Base-by-base conservation (phyloP, 176 grass and related monocot species). In the Secale cereale region DNA sequence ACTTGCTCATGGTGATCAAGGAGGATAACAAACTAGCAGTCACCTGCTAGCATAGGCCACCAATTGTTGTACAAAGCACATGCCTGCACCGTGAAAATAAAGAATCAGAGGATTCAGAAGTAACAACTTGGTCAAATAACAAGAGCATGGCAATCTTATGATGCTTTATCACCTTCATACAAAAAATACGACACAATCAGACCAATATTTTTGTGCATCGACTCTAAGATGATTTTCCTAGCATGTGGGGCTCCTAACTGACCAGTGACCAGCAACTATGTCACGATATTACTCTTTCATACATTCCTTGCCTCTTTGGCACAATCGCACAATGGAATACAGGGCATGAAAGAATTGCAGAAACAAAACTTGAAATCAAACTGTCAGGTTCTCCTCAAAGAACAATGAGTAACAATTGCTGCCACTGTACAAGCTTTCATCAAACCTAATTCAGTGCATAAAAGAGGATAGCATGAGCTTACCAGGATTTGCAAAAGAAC, bases 11-110 rank as follows among this genome's bases (percentile, higher is more conserved):
- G 36, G 46, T 32, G 35, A 86, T 26, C 30, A 2, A 69, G 23
- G 26, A 40, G 37, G 84, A 76, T 46, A 74, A 46, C 41, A 48
- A 65, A 29, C 15, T 15, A 89, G 79, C 26, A 81, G 41, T 92
- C 70, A 98, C 96, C 96, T 92, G 96, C 91, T 91, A 98, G 87
- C 96, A 98, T 98, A 37, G 96, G 96, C 96, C 96, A 98, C 96
- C 96, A 98, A 39, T 98, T 98, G 89, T 78, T 98, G 88, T 98
- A 98, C 77, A 98, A 73, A 83, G 91, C 96, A 84, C 96, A 98
- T 81, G 96, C 96, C 96, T 98, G 59, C 37, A 89, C 31, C 37
- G 89, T 19, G 31, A 77, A 76, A 82, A 81, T 19, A 31, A 45
- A 82, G 57, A 77, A 79, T 29, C 19, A 54, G 20, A 33, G 46